Conservation (phyloP, 495 filamentous ascomycete species). For the Eremomyces bilateralis region DNA sequence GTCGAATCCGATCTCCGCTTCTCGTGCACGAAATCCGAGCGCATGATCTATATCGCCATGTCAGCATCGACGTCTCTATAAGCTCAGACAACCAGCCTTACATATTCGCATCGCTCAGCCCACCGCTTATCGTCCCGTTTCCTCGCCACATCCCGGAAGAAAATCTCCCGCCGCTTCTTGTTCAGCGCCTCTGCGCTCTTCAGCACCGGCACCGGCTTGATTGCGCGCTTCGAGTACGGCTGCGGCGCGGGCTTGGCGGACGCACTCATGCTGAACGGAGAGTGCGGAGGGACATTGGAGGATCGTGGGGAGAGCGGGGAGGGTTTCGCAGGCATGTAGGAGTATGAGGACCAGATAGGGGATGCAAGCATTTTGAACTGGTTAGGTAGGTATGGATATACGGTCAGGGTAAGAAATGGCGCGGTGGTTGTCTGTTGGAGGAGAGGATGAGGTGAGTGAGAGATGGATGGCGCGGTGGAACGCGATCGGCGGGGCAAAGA, state of each 20-base stretch:
- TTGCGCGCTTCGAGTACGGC: slow-evolving; percentile 15
- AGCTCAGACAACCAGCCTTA: slow-evolving; percentile 21
- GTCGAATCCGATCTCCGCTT: no score
- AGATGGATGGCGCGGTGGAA: no score
- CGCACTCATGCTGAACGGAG: background rate
- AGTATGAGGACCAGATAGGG: no score
- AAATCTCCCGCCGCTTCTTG: slow-evolving; percentile 38
- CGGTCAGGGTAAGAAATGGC: no score
- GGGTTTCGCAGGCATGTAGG: slow-evolving; percentile 8
- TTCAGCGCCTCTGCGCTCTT: slow-evolving; percentile 22
- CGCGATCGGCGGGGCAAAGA: no score
- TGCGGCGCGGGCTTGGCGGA: background rate
- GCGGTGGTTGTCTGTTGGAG: no score
- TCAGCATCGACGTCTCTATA: background rate
- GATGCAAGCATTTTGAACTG: no score
- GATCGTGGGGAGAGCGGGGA: slow-evolving; percentile 20
- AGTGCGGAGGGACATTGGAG: slow-evolving; percentile 12
- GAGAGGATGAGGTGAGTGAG: no score
- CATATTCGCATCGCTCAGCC: slow-evolving; percentile 53
- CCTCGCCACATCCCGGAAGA: slow-evolving; percentile 56
- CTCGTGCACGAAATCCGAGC: slow-evolving; percentile 5
- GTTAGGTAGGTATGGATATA: no score
- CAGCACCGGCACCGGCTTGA: slow-evolving; percentile 16
- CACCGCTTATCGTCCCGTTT: slow-evolving; percentile 43
- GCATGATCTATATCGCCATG: background rate